Base-by-base conservation (phyloP, 257 asterid genomes). In the Apocynum venetum region DNA sequence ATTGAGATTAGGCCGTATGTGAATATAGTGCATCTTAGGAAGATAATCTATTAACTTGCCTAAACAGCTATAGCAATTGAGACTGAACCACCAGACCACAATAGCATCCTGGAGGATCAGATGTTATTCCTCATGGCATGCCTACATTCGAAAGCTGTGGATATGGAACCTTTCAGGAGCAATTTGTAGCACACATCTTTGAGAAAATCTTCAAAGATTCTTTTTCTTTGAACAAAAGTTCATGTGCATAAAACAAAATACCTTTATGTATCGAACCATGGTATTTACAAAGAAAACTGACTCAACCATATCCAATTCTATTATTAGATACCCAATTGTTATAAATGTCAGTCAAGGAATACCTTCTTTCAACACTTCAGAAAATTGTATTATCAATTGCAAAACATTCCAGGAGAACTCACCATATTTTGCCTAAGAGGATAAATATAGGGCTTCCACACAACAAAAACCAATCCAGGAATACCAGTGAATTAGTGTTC, bases 81-180 rank as follows among this genome's bases (percentile, higher is more conserved):
- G 19, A 55, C 41, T 52, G 66, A 46, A 44, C 71, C 72, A 48
- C 25, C 52, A 47, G 52, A 57, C 55, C 10, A 60, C 35, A 69
- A 44, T 60, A 59, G 35, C 47, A 75, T 56, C 76, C 66, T 47
- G 65, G 53, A 51, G 40, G 61, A 41, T 17, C 31, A 72, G 66
- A 72, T 17, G 48, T 73, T 73, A 73, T 31, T 73, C 76, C 38
- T 51, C 65, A 53, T 40, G 76, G 31, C 17, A 53, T 77, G 57
- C 46, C 57, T 67, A 73, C 31, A 20, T 43, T n/a, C 56, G 48
- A 38, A 47, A 70, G 67, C 41, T 36, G 41, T 14, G 41, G 36
- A n/a, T 41, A 59, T 0, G 1, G 20, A 56, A 52, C 7, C 35
- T 53, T 53, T n/a, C 15, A 36, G 41, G 53, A 67, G 57, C 71